Evolutionary conservation across 2,329 filamentous ascomycete genomes (phyloP).

Genomic region (Aspergillus felis): DNA sequence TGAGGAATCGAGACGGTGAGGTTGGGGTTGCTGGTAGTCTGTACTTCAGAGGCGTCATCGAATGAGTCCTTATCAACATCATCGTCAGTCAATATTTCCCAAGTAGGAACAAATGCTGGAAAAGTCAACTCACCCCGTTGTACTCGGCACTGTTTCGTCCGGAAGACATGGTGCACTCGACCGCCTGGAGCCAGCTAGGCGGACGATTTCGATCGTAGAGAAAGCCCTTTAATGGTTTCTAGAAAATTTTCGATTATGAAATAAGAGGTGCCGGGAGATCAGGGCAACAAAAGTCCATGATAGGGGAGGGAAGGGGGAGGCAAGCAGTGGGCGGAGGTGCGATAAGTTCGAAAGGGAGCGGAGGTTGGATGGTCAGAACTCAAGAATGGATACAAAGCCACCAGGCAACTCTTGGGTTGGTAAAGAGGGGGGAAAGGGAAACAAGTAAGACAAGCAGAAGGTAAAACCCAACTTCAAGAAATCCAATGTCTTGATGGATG

Average conservation of each 20-base stretch:
- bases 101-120: conserved; percentile 2
- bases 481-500: background rate
- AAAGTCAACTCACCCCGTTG: conserved; percentile 36
- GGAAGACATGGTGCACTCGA: conserved; percentile 30
- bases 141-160: conserved; percentile 40
- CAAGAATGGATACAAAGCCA: conserved; percentile 9
- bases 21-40: conserved; percentile 22
- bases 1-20: conserved; percentile 30
- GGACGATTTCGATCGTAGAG: conserved; percentile 4
- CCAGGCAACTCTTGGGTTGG: conserved; percentile 2
- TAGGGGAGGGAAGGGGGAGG: conserved; percentile 6
- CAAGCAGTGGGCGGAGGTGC: conserved; percentile 1
- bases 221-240: background rate
- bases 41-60: conserved; percentile 66
- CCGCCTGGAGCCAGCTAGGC: background rate
- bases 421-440: background rate
- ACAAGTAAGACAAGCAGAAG: background rate
- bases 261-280: conserved; percentile 1
- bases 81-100: conserved; percentile 7
- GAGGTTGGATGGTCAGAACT: background rate
- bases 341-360: background rate
- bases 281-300: conserved; percentile 14
- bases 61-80: conserved; percentile 63
- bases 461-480: background rate
- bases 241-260: background rate